Evolutionary conservation across 176 grass and related monocot genomes (phyloP).

Genomic region (Oryza coarctata): DNA sequence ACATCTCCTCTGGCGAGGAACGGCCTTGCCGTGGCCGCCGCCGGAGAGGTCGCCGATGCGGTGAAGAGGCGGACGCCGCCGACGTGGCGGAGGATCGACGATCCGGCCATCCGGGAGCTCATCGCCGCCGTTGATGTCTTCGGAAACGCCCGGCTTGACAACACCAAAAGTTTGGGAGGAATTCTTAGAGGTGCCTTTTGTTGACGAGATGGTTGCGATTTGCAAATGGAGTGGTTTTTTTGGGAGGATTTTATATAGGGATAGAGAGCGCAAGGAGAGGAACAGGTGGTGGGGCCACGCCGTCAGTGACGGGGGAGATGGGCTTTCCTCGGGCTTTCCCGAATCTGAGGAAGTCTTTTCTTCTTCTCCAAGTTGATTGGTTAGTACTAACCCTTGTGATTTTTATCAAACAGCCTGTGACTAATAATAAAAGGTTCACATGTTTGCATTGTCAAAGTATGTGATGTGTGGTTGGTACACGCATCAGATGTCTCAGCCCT

Average conservation of each 20-base stretch:
- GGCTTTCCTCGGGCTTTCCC: conserved; percentile 30
- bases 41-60: conserved; percentile 3
- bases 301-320: conserved; percentile 31
- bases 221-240: conserved; percentile 12
- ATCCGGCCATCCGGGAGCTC: conserved; percentile 50
- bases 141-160: neutral
- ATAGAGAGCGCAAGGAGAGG: neutral
- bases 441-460: neutral
- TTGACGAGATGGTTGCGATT: conserved; percentile 29
- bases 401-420: conserved; percentile 26
- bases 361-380: conserved; percentile 51
- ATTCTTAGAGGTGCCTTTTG: neutral
- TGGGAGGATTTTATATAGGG: conserved; percentile 9
- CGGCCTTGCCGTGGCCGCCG: conserved; percentile 9
- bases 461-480: conserved; percentile 19
- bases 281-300: neutral
- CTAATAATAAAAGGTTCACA: conserved; percentile 9
- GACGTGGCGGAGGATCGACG: conserved; percentile 51
- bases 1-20: conserved; percentile 16
- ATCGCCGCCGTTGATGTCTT: conserved; percentile 24
- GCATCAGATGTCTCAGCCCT: neutral
- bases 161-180: neutral
- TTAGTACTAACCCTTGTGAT: conserved; percentile 7
- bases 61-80: conserved; percentile 30
- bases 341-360: conserved; percentile 32